Evolutionary conservation across 352 stramenopile species (phyloP).

Genomic region (Phytophthora brassicae): DNA sequence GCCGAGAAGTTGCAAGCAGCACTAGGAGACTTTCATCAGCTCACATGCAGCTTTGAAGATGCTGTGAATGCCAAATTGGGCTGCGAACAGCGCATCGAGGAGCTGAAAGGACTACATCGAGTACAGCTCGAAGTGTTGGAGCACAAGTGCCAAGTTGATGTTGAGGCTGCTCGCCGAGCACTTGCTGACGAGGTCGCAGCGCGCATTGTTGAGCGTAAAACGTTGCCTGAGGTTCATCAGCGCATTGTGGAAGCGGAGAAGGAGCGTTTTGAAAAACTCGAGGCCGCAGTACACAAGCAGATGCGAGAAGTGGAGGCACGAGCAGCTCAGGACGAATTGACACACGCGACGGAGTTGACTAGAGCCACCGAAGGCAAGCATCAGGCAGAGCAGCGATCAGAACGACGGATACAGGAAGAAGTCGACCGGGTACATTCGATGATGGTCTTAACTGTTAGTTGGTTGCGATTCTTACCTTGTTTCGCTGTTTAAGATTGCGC

Average conservation of each 20-base stretch:
- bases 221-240: slow-evolving; percentile 61
- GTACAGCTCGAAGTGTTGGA: slow-evolving; percentile 60
- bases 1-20: slow-evolving; percentile 64
- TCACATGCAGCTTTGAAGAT: slow-evolving; percentile 63
- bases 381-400: slow-evolving; percentile 57
- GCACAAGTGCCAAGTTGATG: slow-evolving; percentile 60
- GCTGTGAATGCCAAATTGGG: slow-evolving; percentile 46
- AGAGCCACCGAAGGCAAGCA: slow-evolving; percentile 35
- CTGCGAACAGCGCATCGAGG: slow-evolving; percentile 55
- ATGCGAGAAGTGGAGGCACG: slow-evolving; percentile 57
- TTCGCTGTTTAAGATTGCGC: slow-evolving; percentile 39
- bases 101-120: slow-evolving; percentile 42
- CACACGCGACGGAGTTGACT: slow-evolving; percentile 42
- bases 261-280: slow-evolving; percentile 66
- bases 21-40: slow-evolving; percentile 66
- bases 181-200: slow-evolving; percentile 45
- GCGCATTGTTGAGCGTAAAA: slow-evolving; percentile 49
- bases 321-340: slow-evolving; percentile 40
- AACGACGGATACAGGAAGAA: slow-evolving; percentile 63
- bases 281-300: slow-evolving; percentile 50
- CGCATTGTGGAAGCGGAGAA: slow-evolving; percentile 57
- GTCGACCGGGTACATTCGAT: slow-evolving; percentile 40
- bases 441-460: not conserved
- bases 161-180: slow-evolving; percentile 40
- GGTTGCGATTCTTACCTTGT: not conserved